Evolutionary conservation across 148 eudicot genomes (phyloP).

Genomic region (Spergularia bocconei): DNA sequence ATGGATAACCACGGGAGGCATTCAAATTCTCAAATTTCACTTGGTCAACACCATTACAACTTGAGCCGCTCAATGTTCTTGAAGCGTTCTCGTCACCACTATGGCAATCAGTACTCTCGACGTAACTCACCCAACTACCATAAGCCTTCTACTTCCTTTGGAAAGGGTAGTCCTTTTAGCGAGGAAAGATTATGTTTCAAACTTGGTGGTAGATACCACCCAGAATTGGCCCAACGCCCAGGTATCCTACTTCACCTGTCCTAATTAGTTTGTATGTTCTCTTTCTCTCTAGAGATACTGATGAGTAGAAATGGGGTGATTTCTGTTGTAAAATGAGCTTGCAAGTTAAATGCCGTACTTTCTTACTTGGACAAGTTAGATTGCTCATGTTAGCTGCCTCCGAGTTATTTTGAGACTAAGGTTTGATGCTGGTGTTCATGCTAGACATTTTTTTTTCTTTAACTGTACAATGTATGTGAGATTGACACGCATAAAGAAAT

Average conservation of each 20-base stretch:
- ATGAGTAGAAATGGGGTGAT: too few relatives aligned
- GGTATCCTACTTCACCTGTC: slow-evolving; percentile 36
- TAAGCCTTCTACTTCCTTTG: slow-evolving; percentile 53
- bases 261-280: neutral
- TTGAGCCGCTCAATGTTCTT: slow-evolving; percentile 38
- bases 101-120: slow-evolving; percentile 52
- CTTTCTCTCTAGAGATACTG: neutral
- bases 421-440: too few relatives aligned
- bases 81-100: slow-evolving; percentile 53
- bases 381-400: too few relatives aligned
- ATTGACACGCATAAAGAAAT: too few relatives aligned
- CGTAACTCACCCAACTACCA: slow-evolving; percentile 41
- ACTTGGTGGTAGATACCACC: slow-evolving; percentile 39
- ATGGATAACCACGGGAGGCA: slow-evolving; percentile 45
- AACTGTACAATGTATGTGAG: too few relatives aligned
- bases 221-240: slow-evolving; percentile 36
- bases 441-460: too few relatives aligned
- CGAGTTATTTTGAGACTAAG: too few relatives aligned
- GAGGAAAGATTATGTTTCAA: slow-evolving; percentile 46
- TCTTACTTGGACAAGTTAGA: too few relatives aligned
- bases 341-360: too few relatives aligned
- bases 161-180: slow-evolving; percentile 35
- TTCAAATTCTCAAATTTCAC: slow-evolving; percentile 33
- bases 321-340: neutral
- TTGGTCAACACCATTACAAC: slow-evolving; percentile 44